These are phyloP conservation scores for Kwoniella newhampshirensis DNA, from an alignment of 768 basidiomycete species.

Conservation along the genomic window DNA sequence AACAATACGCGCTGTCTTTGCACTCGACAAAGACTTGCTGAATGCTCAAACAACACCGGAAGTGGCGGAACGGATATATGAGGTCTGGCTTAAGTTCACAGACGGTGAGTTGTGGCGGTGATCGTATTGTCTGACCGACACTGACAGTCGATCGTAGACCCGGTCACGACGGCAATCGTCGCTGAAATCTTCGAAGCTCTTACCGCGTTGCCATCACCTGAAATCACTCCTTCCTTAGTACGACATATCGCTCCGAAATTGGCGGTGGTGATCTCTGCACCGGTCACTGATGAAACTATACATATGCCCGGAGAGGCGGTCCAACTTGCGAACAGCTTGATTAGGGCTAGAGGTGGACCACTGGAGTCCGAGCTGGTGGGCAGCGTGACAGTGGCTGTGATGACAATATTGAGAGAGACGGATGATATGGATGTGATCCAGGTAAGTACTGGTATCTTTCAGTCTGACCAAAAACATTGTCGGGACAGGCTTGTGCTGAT, in stretches of 20 bases:
- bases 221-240: slow-evolving; percentile 71
- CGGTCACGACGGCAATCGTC: slow-evolving; percentile 80
- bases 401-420: slow-evolving; percentile 65
- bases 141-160: slow-evolving; percentile 60
- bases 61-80: slow-evolving; percentile 67
- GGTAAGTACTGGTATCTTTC: slow-evolving; percentile 35
- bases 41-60: slow-evolving; percentile 62
- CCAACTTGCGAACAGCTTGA: slow-evolving; percentile 72
- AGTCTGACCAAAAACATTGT: too few species aligned
- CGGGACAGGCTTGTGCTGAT: too few species aligned
- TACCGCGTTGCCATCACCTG: slow-evolving; percentile 62
- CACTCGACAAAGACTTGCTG: slow-evolving; percentile 63
- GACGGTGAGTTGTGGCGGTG: slow-evolving; percentile 61
- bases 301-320: slow-evolving; percentile 71
- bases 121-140: neutral
- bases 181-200: slow-evolving; percentile 75
- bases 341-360: slow-evolving; percentile 63
- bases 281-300: slow-evolving; percentile 65
- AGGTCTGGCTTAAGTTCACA: slow-evolving; percentile 82
- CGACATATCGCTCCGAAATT: slow-evolving; percentile 72
- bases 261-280: slow-evolving; percentile 62
- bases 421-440: slow-evolving; percentile 77
- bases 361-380: slow-evolving; percentile 80
- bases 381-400: slow-evolving; percentile 70
- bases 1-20: slow-evolving; percentile 74